Evolutionary conservation across 2,329 filamentous ascomycete genomes (phyloP).

Genomic region (Monosporascus sp.): DNA sequence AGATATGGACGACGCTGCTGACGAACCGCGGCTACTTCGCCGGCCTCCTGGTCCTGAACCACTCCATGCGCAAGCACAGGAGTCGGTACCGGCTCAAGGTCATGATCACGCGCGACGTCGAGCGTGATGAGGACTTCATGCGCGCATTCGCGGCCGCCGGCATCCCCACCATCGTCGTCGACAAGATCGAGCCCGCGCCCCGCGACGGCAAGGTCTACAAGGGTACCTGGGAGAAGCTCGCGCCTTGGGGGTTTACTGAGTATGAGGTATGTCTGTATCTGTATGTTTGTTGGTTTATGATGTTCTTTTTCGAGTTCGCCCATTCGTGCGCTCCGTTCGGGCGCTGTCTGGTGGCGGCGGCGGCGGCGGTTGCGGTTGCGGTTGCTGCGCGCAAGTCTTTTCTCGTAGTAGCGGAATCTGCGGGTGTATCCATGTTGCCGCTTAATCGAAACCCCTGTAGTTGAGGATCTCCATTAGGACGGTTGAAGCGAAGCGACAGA

Average conservation of each 20-base stretch:
- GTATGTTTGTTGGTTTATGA: neutral
- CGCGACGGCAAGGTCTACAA: slow-evolving; percentile 28
- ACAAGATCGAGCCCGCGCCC: slow-evolving; percentile 27
- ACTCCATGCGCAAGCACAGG: slow-evolving; percentile 21
- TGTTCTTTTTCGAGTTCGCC: neutral
- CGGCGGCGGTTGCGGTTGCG: no score
- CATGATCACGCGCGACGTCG: slow-evolving; percentile 27
- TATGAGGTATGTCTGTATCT: slow-evolving; percentile 19
- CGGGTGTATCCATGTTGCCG: neutral
- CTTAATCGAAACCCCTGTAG: neutral
- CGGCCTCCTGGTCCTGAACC: slow-evolving; percentile 23
- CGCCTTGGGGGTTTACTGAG: slow-evolving; percentile 26
- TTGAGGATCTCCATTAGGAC: neutral
- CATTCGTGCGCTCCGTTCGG: neutral
- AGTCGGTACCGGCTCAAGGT: slow-evolving; percentile 25
- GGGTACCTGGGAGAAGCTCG: slow-evolving; percentile 30
- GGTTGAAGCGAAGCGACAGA: no score
- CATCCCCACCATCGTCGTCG: slow-evolving; percentile 28
- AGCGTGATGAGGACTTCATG: slow-evolving; percentile 29
- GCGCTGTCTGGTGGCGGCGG: no score
- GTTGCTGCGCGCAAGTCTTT: no score
- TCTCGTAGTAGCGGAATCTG: neutral
- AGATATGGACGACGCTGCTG: slow-evolving; percentile 28
- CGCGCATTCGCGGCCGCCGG: slow-evolving; percentile 25
- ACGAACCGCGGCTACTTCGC: slow-evolving; percentile 27